Evolutionary conservation across 2,329 filamentous ascomycete genomes (phyloP).

Genomic region (Talaromyces sp.): DNA sequence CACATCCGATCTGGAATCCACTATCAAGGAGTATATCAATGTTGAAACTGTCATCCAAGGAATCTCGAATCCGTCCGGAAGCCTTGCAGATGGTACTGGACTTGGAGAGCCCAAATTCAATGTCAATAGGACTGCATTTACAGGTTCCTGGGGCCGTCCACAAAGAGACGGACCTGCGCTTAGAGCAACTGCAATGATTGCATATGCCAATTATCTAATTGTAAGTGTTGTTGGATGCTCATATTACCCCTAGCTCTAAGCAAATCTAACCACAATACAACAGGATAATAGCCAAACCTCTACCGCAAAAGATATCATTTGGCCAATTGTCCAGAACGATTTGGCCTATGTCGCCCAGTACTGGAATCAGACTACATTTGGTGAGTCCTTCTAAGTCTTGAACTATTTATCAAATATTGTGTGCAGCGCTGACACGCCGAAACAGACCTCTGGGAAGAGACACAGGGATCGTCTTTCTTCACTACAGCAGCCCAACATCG

Average conservation of each 20-base stretch:
- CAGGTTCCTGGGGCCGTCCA: slow-evolving; percentile 68
- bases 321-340: slow-evolving; percentile 73
- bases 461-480: slow-evolving; percentile 73
- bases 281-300: slow-evolving; percentile 51
- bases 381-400: slow-evolving; percentile 13
- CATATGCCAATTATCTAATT: slow-evolving; percentile 64
- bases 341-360: slow-evolving; percentile 70
- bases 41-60: slow-evolving; percentile 63
- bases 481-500: slow-evolving; percentile 67
- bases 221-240: slow-evolving; percentile 21
- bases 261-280: not conserved
- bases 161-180: slow-evolving; percentile 52
- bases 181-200: slow-evolving; percentile 32
- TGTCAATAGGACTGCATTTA: slow-evolving; percentile 60
- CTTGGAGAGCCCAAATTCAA: slow-evolving; percentile 72
- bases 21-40: slow-evolving; percentile 65
- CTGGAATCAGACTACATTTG: slow-evolving; percentile 62
- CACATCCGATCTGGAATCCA: slow-evolving; percentile 50
- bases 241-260: not conserved
- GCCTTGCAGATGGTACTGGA: slow-evolving; percentile 43
- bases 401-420: not conserved
- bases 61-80: slow-evolving; percentile 65
- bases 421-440: not conserved
- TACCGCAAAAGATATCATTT: slow-evolving; percentile 56
- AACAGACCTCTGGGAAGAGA: slow-evolving; percentile 71